Evolutionary conservation across 495 filamentous ascomycete species (phyloP), one percentile per base, ranked within the genome.

Genomic region (Antarctomyces pellizariae): DNA sequence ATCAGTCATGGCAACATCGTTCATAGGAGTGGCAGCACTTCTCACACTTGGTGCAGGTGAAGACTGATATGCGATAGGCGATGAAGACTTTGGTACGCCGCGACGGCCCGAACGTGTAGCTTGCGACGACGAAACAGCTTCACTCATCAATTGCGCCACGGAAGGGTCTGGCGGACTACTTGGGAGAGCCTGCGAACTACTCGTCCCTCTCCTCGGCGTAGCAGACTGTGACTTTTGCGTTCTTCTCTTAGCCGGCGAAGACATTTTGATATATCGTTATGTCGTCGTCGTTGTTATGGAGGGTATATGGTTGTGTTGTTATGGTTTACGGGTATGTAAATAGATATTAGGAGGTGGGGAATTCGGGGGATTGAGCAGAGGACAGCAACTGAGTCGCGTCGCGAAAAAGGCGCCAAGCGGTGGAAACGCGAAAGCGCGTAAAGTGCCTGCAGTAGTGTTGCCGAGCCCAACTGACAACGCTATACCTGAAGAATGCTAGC

Each of bases 11-110:
- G 53, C 60, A n/a, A n/a, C 39, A 54, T 55, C 41, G 62, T 56
- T 26, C 56, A 47, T 26, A 64, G 42, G 13, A 58, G 58, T 20
- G 58, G 60, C 10, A 55, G 58, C 19, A 44, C 40, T 22, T 47
- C 45, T 19, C 31, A 34, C 47, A 54, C 26, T 50, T 60, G 37
- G 55, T 60, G 52, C 59, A 3, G 80, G 73, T 8, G 79, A 82
- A 1, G 79, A 86, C 31, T 69, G 67, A 46, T 70, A 86, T 45
- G 78, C 75, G 32, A 89, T 59, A 15, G 82, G 82, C 14, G 80
- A 90, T 2, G 79, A 86, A 2, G 69, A 69, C 16, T 57, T 44
- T 0, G 34, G 23, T 22, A 35, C 28, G 17, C 46, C 38, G 1
- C 42, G 44, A 9, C 41, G 41, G 51, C 33, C 39, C 49, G 56